Conservation (phyloP, 805 yeast species). For the Sugiyamaella americana region DNA sequence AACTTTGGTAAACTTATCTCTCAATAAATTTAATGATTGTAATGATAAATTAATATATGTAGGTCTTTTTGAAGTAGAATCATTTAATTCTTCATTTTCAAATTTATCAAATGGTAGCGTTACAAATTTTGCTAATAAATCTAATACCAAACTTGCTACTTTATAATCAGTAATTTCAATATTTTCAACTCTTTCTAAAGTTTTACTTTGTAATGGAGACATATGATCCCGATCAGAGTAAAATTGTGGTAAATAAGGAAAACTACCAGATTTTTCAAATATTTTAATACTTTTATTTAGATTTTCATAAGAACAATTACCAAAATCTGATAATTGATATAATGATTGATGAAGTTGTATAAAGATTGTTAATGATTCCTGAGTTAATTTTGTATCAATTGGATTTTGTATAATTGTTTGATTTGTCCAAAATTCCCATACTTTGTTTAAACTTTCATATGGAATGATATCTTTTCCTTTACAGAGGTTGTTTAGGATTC, state of each 20-base stretch:
- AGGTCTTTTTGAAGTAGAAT: slow-evolving; percentile 12
- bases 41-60: slow-evolving; percentile 13
- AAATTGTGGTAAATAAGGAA: slow-evolving; percentile 62
- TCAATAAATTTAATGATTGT: slow-evolving; percentile 9
- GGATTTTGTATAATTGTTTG: slow-evolving; percentile 35
- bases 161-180: slow-evolving; percentile 18
- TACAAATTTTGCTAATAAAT: neutral
- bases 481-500: slow-evolving; percentile 35
- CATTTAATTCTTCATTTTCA: neutral
- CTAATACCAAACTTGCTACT: neutral
- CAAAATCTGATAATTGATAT: slow-evolving; percentile 34
- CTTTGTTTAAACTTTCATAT: slow-evolving; percentile 11
- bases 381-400: slow-evolving; percentile 37
- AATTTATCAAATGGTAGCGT: neutral
- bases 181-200: slow-evolving; percentile 43
- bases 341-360: slow-evolving; percentile 49
- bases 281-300: slow-evolving; percentile 50
- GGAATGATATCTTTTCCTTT: slow-evolving; percentile 18
- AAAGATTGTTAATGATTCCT: slow-evolving; percentile 53
- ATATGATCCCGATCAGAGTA: slow-evolving; percentile 49
- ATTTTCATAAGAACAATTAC: slow-evolving; percentile 26
- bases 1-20: neutral
- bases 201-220: slow-evolving; percentile 57
- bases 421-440: slow-evolving; percentile 37
- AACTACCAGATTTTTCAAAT: slow-evolving; percentile 60